phyloP scores from a whole-genome alignment of 352 stramenopile species.

The Plasmopara muralis region DNA sequence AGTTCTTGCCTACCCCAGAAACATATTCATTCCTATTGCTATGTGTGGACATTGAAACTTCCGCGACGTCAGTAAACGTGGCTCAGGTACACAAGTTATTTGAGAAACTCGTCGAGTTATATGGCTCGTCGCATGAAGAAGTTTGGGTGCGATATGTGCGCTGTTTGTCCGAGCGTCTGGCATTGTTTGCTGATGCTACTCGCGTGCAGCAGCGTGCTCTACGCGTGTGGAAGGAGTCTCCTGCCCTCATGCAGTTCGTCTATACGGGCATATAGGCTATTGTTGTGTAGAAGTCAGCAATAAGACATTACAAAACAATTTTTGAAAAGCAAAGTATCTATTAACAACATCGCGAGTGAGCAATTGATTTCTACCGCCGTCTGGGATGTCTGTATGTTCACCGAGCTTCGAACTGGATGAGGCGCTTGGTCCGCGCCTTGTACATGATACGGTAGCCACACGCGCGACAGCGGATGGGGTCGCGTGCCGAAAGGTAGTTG shows the following conservation, averaged over 20 bases:
- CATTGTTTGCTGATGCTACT: slow-evolving; percentile 56
- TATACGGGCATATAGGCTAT: slow-evolving; percentile 22
- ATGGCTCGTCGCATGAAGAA: slow-evolving; percentile 45
- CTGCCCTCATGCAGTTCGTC: slow-evolving; percentile 44
- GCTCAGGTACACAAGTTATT: slow-evolving; percentile 57
- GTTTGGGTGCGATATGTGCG: slow-evolving; percentile 71
- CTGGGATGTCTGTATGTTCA: slow-evolving; percentile 29
- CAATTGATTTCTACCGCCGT: slow-evolving; percentile 5
- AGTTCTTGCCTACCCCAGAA: slow-evolving; percentile 50
- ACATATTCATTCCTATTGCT: slow-evolving; percentile 62
- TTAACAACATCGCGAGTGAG: slow-evolving; percentile 1
- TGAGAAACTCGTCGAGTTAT: slow-evolving; percentile 81
- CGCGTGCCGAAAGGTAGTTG: slow-evolving; percentile 93
- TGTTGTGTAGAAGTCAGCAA: neutral
- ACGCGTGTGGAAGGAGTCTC: slow-evolving; percentile 58
- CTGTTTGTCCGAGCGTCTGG: slow-evolving; percentile 25
- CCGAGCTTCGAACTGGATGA: slow-evolving; percentile 89
- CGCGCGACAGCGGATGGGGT: slow-evolving; percentile 93
- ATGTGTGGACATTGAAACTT: slow-evolving; percentile 70
- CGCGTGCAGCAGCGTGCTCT: slow-evolving; percentile 62
- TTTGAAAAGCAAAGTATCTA: slow-evolving; percentile 14
- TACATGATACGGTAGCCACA: slow-evolving; percentile 98
- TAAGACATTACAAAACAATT: no score
- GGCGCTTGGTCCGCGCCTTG: slow-evolving; percentile 94
- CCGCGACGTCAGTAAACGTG: slow-evolving; percentile 27